Evolutionary conservation across 2,329 filamentous ascomycete genomes (phyloP).

Genomic region (Aspergillus pseudoviridinutans): DNA sequence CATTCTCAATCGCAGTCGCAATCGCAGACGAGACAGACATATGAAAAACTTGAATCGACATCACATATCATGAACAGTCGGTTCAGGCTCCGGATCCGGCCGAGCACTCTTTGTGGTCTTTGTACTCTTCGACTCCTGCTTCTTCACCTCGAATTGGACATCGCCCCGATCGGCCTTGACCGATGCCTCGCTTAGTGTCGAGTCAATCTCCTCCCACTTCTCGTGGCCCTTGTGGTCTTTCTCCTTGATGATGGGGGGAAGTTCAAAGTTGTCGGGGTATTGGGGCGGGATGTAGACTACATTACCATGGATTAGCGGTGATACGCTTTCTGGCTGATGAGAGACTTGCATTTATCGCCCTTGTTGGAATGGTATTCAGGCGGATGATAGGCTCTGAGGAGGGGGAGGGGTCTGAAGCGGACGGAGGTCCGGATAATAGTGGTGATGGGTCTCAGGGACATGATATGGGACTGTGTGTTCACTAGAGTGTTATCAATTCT

Average conservation of each 20-base stretch:
- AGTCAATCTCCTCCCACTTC: constrained; percentile 11
- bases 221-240: not conserved
- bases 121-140: constrained; percentile 7
- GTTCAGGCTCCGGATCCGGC: constrained; percentile 5
- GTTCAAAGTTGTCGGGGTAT: constrained; percentile 10
- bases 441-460: too few relatives aligned
- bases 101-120: not conserved
- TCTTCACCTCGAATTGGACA: constrained; percentile 1
- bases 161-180: constrained; percentile 16
- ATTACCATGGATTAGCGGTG: not conserved
- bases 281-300: constrained; percentile 10
- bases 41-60: too few relatives aligned
- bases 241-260: constrained; percentile 6
- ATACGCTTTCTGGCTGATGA: not conserved
- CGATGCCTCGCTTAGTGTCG: constrained; percentile 10
- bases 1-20: too few relatives aligned
- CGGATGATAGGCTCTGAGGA: not conserved
- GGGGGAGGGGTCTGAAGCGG: not conserved
- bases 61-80: constrained; percentile 11
- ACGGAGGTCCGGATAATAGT: too few relatives aligned
- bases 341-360: constrained; percentile 6
- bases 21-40: too few relatives aligned
- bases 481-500: too few relatives aligned
- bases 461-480: too few relatives aligned
- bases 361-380: constrained; percentile 4